These are phyloP conservation scores for Fusarium nurragi DNA, from an alignment of 2,329 filamentous ascomycete genomes.

Conservation along the genomic window DNA sequence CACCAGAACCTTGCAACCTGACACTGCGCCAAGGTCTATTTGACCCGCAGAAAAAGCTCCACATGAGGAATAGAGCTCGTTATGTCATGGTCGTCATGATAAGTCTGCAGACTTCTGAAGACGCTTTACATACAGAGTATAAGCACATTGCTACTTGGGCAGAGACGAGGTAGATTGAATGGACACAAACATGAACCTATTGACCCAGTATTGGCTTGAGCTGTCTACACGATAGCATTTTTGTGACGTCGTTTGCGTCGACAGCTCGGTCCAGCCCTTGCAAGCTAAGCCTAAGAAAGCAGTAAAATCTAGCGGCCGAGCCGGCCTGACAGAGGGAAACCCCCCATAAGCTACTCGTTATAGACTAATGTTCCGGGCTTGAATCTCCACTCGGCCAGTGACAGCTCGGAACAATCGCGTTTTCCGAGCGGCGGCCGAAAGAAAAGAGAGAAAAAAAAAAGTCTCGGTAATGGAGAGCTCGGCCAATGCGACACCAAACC, in stretches of 20 bases:
- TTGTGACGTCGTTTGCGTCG: constrained; percentile 33
- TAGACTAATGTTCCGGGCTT: constrained; percentile 3
- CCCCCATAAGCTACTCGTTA: constrained; percentile 22
- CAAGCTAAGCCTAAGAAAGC: constrained; percentile 7
- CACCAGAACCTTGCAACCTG: constrained; percentile 17
- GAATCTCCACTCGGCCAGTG: constrained; percentile 14
- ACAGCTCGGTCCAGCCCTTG: neutral
- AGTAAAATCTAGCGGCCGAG: constrained; percentile 16
- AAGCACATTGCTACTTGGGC: rapidly evolving
- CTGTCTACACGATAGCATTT: neutral
- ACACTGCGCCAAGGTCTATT: constrained; percentile 17
- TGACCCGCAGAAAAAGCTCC: constrained; percentile 18
- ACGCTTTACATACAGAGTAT: rapidly evolving
- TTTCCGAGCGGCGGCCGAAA: constrained; percentile 41
- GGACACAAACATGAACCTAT: neutral
- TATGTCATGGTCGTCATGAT: constrained; percentile 27
- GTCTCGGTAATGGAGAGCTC: constrained; percentile 20
- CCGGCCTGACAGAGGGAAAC: constrained; percentile 4
- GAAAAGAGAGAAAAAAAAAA: constrained; percentile 19
- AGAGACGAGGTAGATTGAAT: too few relatives aligned
- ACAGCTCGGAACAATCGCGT: constrained; percentile 40
- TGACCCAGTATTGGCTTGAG: neutral
- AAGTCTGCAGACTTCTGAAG: neutral
- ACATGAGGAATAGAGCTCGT: constrained; percentile 15
- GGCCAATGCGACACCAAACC: constrained; percentile 37